phyloP scores from a whole-genome alignment of 2,329 filamentous ascomycete genomes.

The Pseudopithomyces chartarum region DNA sequence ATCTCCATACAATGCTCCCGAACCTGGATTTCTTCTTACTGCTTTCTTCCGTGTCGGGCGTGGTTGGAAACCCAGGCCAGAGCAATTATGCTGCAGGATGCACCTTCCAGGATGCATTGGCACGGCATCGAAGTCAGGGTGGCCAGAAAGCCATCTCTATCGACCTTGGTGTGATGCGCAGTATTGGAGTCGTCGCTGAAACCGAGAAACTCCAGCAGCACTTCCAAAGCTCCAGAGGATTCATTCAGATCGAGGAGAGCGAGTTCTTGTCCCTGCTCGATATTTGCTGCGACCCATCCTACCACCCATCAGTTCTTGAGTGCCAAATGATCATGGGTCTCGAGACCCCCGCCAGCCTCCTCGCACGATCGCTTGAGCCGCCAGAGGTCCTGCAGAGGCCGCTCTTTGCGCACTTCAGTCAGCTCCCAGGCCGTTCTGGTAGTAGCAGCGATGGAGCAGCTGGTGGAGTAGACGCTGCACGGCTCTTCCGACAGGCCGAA shows the following conservation, averaged over 20 bases:
- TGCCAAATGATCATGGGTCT: slow-evolving; percentile 26
- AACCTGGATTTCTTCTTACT: slow-evolving; percentile 34
- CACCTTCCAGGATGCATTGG: slow-evolving; percentile 31
- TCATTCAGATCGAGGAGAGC: slow-evolving; percentile 2
- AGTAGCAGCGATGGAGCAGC: slow-evolving; percentile 1
- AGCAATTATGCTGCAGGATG: slow-evolving; percentile 31
- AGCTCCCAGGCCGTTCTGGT: slow-evolving; percentile 7
- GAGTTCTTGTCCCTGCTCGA: slow-evolving; percentile 27
- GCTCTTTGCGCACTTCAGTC: slow-evolving; percentile 7
- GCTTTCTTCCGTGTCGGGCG: slow-evolving; percentile 24
- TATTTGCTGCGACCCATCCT: slow-evolving; percentile 19
- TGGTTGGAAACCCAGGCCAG: slow-evolving; percentile 27
- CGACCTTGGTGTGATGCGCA: slow-evolving; percentile 21
- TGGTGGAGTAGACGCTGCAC: slow-evolving; percentile 5
- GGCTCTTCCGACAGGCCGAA: slow-evolving; percentile 12
- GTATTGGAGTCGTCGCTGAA: slow-evolving; percentile 22
- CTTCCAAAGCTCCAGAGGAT: not conserved
- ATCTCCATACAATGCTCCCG: slow-evolving; percentile 26
- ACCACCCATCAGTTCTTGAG: not conserved
- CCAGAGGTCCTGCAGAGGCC: not conserved
- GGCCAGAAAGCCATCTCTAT: slow-evolving; percentile 23
- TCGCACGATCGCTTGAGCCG: slow-evolving; percentile 10
- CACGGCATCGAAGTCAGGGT: slow-evolving; percentile 19
- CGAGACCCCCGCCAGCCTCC: slow-evolving; percentile 20
- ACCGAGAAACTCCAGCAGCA: not conserved